Base-by-base conservation (phyloP, 257 asterid species). In the Paraleonurus japonicus region DNA sequence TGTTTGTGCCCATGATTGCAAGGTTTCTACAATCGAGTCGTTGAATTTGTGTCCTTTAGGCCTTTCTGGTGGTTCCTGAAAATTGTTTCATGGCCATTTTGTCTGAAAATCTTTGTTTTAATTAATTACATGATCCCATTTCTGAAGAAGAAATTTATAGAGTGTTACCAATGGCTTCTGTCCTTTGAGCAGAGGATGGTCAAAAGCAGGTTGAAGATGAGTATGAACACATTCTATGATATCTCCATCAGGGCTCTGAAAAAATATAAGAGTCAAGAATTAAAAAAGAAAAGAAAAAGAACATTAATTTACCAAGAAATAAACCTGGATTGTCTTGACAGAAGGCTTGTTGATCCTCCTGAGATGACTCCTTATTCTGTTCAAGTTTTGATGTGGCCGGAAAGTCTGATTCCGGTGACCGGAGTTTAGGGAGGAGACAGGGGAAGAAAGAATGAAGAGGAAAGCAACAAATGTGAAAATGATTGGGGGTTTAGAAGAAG, bases 161-260 rank as follows among this genome's bases (percentile, higher is more conserved):
- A 4, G n/a, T 5, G 13, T 7, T 85, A 92, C 98, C 96, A 90
- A 57, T 79, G 98, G 97, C 80, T 85, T 91, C 75, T 91, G 92
- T 0, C 98, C 96, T 81, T 83, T 94, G 27, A 94, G 96, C 70
- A 43, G 60, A 63, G 96, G 99, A 73, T 94, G 99, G 79, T 94
- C 96, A 76, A 94, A 94, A 61, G 98, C 99, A 23, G 99, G 99
- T 66, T 94, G 99, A 77, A 86, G 96, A 83, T 94, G 96, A 62
- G 96, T 64, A 62, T 70, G 60, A 35, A 94, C 88, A 75, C 99
- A 94, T 30, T 89, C 96, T 50, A 94, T 83, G 4, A 72, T 16
- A 85, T 94, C 99, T 4, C 99, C 99, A 80, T 89, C 95, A 1
- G 91, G 86, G 80, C 99, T 94, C 99, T 94, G 86, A 66, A 79